phyloP scores from a whole-genome alignment of 2,329 filamentous ascomycete genomes.

The Cladosporium oxysporum region DNA sequence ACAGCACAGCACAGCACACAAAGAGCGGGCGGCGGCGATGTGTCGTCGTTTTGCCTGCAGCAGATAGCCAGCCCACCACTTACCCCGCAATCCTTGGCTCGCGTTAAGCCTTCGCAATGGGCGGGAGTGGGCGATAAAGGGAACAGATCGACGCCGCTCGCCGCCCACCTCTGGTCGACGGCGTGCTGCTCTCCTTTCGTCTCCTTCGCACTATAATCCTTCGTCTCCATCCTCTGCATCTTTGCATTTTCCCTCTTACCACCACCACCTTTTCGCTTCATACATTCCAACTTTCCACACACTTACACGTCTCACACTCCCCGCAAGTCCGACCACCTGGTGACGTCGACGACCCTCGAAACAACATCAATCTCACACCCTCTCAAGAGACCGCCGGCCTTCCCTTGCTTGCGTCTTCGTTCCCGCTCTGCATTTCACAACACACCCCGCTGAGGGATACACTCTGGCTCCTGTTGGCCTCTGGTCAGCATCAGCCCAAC shows the following conservation, averaged over 20 bases:
- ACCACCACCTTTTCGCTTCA: neutral
- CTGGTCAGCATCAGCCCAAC: conserved; percentile 18
- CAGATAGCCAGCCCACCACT: neutral
- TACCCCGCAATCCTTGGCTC: conserved; percentile 15
- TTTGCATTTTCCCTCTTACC: neutral
- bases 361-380: conserved; percentile 9
- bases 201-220: neutral
- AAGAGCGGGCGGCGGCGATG: conserved; percentile 2
- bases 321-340: neutral
- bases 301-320: neutral
- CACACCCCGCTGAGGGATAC: conserved; percentile 15
- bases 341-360: conserved; percentile 16
- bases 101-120: conserved; percentile 8
- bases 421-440: conserved; percentile 10
- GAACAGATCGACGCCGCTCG: conserved; percentile 14
- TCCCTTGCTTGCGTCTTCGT: conserved; percentile 18
- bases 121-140: conserved; percentile 11
- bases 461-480: conserved; percentile 19
- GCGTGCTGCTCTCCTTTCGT: conserved; percentile 4
- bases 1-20: neutral
- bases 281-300: neutral
- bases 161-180: neutral
- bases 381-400: neutral
- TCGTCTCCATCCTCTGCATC: neutral
- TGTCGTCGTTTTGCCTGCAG: conserved; percentile 3